A percentile compares a stretch with the other conserved stretches of the same genome.
phyloP scores from a whole-genome alignment of 2,329 filamentous ascomycete genomes.

The Laburnicola sp. region DNA sequence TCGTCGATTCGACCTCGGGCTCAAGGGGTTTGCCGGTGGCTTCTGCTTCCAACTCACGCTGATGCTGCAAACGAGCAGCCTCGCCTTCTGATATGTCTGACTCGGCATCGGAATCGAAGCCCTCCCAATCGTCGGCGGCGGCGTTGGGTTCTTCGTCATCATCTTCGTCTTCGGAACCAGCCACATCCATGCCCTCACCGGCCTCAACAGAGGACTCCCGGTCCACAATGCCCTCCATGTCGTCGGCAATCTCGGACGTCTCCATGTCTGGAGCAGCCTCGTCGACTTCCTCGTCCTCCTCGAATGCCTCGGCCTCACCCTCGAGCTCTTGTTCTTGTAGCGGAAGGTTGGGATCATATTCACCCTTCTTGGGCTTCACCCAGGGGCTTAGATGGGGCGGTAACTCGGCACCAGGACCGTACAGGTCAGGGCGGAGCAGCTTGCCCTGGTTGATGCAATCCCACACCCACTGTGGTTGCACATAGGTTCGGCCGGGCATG shows the following conservation, averaged over 20 bases:
- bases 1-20: conserved; percentile 45
- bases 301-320: conserved; percentile 75
- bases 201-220: conserved; percentile 52
- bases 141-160: conserved; percentile 39
- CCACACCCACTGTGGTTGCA: conserved; percentile 99
- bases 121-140: conserved; percentile 47
- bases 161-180: conserved; percentile 50
- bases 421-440: conserved; percentile 81
- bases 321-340: conserved; percentile 87
- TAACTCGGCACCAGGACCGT: conserved; percentile 84
- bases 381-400: conserved; percentile 96
- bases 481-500: conserved; percentile 87
- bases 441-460: conserved; percentile 93
- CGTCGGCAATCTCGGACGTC: conserved; percentile 41
- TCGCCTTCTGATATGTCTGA: conserved; percentile 59
- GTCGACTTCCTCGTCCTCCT: conserved; percentile 57
- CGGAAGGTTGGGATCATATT: conserved; percentile 86
- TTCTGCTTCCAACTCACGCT: conserved; percentile 91
- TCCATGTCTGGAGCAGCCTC: conserved; percentile 47
- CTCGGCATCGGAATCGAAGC: conserved; percentile 55
- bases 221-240: conserved; percentile 38
- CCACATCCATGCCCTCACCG: conserved; percentile 54
- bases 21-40: conserved; percentile 67
- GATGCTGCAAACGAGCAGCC: conserved; percentile 68
- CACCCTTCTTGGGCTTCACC: conserved; percentile 82